phyloP scores from a whole-genome alignment of 805 yeast genomes.

The Suhomyces sp. region DNA sequence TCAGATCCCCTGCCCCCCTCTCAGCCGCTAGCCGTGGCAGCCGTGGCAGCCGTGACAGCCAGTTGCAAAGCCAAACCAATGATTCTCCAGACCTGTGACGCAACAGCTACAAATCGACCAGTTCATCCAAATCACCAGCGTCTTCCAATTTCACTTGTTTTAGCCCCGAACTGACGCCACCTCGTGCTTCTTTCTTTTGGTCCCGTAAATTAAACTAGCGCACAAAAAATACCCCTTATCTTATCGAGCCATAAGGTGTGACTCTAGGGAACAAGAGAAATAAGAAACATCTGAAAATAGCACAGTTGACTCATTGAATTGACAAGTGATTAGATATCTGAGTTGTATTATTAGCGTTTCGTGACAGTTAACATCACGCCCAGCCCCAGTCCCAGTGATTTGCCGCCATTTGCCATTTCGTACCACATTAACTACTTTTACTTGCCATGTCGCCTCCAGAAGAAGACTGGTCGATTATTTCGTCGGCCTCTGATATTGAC shows the following conservation, averaged over 20 bases:
- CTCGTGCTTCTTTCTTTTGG: background rate
- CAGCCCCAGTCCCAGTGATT: background rate
- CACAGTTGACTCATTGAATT: background rate
- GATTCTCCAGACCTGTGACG: too few relatives aligned
- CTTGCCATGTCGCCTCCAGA: constrained; percentile 17
- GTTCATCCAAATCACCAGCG: too few relatives aligned
- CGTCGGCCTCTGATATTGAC: constrained; percentile 40
- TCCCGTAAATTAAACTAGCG: background rate
- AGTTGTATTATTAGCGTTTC: background rate
- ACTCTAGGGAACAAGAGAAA: background rate
- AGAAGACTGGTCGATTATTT: constrained; percentile 46
- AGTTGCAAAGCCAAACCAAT: background rate
- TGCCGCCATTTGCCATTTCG: background rate
- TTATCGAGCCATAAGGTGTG: constrained; percentile 1
- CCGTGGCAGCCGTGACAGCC: background rate
- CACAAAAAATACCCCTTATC: constrained; percentile 3
- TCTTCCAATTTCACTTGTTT: background rate
- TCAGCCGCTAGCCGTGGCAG: too few relatives aligned
- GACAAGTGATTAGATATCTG: background rate
- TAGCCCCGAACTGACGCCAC: background rate
- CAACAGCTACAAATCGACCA: too few relatives aligned
- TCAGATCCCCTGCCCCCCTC: background rate
- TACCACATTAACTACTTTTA: background rate
- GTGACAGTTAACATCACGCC: background rate
- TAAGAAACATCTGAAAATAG: background rate